These are phyloP conservation scores for Ajuga chamaepitys DNA, from an alignment of 257 asterid species.

Conservation along the genomic window DNA sequence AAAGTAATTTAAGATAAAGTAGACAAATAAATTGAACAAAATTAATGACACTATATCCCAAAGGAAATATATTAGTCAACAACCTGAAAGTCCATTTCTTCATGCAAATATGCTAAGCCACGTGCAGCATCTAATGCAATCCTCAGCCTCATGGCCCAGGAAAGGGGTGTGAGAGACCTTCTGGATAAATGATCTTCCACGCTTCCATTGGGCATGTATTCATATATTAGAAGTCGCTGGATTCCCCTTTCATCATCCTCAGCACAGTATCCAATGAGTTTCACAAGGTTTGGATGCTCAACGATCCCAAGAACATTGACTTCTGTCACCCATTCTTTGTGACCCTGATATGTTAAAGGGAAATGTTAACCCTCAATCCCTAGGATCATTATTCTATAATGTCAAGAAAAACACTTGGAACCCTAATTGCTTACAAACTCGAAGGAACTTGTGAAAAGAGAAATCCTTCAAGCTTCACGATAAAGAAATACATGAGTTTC, in stretches of 20 bases:
- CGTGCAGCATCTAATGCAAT: slow-evolving; percentile 89
- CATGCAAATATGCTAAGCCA: slow-evolving; percentile 83
- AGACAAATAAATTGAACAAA: neutral
- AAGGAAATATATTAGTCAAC: neutral
- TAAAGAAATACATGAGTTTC: neutral
- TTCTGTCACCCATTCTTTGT: slow-evolving; percentile 99
- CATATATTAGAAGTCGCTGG: slow-evolving; percentile 85
- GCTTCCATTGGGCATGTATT: slow-evolving; percentile 85
- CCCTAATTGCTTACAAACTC: neutral
- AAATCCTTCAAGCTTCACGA: neutral
- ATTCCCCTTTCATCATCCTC: slow-evolving; percentile 99
- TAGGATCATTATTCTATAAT: neutral
- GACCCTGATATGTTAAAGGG: slow-evolving; percentile 52
- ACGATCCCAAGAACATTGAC: slow-evolving; percentile 91
- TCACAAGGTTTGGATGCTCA: slow-evolving; percentile 90
- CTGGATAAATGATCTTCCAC: slow-evolving; percentile 78
- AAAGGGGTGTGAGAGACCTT: slow-evolving; percentile 50
- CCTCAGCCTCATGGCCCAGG: slow-evolving; percentile 87
- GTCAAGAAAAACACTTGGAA: neutral
- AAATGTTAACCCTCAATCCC: neutral
- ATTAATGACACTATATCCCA: neutral
- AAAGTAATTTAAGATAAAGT: too few relatives aligned
- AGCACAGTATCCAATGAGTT: slow-evolving; percentile 89
- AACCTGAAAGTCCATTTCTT: slow-evolving; percentile 98
- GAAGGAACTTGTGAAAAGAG: neutral